Base-by-base conservation (phyloP, 371 early-diverging fungal genomes). In the Homolaphlyctis polyrhiza region DNA sequence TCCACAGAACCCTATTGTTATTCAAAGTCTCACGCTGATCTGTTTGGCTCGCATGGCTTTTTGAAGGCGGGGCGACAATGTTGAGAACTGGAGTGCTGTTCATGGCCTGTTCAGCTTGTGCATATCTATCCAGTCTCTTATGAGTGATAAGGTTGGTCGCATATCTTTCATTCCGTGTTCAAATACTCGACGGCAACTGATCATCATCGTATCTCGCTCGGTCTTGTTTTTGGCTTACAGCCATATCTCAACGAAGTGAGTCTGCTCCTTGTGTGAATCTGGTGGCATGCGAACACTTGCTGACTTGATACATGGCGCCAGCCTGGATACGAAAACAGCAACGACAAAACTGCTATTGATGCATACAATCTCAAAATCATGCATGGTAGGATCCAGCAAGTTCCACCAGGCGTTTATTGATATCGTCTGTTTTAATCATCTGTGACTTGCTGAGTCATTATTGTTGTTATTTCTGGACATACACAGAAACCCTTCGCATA, bases 351-450 rank as follows among this genome's bases (percentile, higher is more conserved):
- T 34, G 64, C 76, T 11, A 58, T 81, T 5, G 77, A 76, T 50
- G 61, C 67, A 1, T 85, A 85, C 68, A 85, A 81, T 54, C 67
- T 71, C 60, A 83, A 83, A 61, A 81, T 85, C 61, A 72, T 70
- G 50, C 86, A 83, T 62, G 83, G 82, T 81, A 30, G 1, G 70
- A 39, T 5, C n/a, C 27, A 43, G 21, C 14, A 1, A 16, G 33
- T 21, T 16, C 49, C 27, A 21, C 30, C 16, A 39, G 45, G 11
- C 18, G 14, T 28, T 8, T 30, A 2, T 52, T 13, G 27, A 21
- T 28, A 49, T 58, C 51, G 16, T 67, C 28, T 8, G 25, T 2
- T 52, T 47, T 32, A 61, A 51, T 48, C 39, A 8, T n/a, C n/a
- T n/a, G n/a, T n/a, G n/a, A n/a, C n/a, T n/a, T n/a, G n/a, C n/a